Evolutionary conservation across 768 basidiomycete species (phyloP), one percentile per base, ranked within the genome.

Genomic region (Podaxis sp.): DNA sequence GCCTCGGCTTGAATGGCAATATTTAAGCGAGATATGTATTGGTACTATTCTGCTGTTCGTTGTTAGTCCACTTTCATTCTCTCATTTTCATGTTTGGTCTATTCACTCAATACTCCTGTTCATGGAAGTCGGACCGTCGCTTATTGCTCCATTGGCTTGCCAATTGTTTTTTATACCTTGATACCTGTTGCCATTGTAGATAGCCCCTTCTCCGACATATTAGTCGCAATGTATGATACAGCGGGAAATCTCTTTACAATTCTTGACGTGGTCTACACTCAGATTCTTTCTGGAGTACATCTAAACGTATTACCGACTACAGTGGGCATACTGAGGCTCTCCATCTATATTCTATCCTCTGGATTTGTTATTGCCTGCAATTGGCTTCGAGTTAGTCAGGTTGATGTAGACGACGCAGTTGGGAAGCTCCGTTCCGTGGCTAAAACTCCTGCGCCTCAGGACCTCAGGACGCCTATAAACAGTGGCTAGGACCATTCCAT

Each of bases 1-100:
- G 95, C 11, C 84, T 99, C 12, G 97, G 97, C 20, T 84, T 99
- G 40, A 99, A 99, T 20, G 64, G 65, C 38, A 64, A 69, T 22
- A 52, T 66, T 55, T 71, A 63, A 55, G 56, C 20, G 24, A 38
- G 20, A 44, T 54, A 37, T 46, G 30, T 38, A 36, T 10, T 56
- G 30, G 10, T 41, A 17, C 10, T 46, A 44, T 61, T 30, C 11
- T 17, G 36, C 28, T 36, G 4, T 48, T 24, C 6, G 7, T 37
- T 54, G 20, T 22, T 56, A 22, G 10, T 20, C 33, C 54, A n/a
- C n/a, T 37, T 26, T 37, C 52, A 22, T 26, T 50, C 20, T 58
- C 30, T 48, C 51, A 41, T 36, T 61, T 44, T 55, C 17, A 10
- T 64, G 13, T 7, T 3, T 51, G 50, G 20, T 24, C 28, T 12